Evolutionary conservation across 73 alveolate genomes (phyloP).

Genomic region (Symbiodinium natans): DNA sequence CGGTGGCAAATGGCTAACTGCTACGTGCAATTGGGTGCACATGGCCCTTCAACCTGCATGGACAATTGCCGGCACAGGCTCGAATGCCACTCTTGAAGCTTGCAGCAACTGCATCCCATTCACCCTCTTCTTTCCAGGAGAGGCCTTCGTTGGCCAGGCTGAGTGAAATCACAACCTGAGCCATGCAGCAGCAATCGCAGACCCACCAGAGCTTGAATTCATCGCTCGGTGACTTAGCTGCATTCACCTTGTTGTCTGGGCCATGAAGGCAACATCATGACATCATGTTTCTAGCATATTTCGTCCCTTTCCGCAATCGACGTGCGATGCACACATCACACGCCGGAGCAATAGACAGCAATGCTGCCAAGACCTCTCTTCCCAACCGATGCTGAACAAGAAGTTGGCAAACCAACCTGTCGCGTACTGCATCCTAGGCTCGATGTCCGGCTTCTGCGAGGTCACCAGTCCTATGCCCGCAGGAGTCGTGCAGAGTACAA

Average conservation of each 20-base stretch:
- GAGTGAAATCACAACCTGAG: conserved; percentile 45
- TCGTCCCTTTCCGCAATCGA: too few relatives aligned
- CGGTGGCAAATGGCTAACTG: too few relatives aligned
- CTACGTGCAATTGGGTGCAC: too few relatives aligned
- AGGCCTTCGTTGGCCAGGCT: conserved; percentile 78
- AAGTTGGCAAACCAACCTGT: too few relatives aligned
- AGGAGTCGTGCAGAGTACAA: too few relatives aligned
- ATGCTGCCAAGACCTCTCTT: too few relatives aligned
- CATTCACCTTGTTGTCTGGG: not conserved
- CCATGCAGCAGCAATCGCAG: not conserved
- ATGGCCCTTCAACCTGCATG: too few relatives aligned
- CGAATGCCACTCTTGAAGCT: conserved; percentile 62
- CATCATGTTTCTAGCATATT: not conserved
- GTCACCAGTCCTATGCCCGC: conserved; percentile 30
- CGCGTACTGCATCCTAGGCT: not conserved
- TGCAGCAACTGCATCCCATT: conserved; percentile 23
- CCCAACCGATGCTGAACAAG: too few relatives aligned
- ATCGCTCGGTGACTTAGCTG: not conserved
- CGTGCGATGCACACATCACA: not conserved
- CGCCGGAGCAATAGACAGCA: not conserved
- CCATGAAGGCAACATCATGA: not conserved
- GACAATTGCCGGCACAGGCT: not conserved
- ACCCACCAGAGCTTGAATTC: not conserved
- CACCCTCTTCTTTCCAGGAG: not conserved
- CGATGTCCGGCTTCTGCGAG: conserved; percentile 34